Evolutionary conservation across 2,329 filamentous ascomycete genomes (phyloP).

Genomic region (Neofusicoccum ribis): DNA sequence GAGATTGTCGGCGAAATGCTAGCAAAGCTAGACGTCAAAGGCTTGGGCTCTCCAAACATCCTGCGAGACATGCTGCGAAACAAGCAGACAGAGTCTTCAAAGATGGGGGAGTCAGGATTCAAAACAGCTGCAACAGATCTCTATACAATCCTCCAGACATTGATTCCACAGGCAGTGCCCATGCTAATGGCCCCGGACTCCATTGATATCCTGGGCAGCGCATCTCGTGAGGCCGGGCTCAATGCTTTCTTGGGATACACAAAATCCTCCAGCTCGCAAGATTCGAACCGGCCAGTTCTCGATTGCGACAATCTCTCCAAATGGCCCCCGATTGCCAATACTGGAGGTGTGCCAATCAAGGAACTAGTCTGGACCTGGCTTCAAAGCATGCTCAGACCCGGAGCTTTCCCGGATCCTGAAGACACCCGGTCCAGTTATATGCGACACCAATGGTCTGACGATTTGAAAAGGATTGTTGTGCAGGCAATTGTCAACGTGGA

Average conservation of each 20-base stretch:
- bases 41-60: conserved; percentile 44
- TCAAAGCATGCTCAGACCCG: conserved; percentile 50
- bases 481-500: conserved; percentile 57
- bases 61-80: conserved; percentile 33
- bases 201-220: conserved; percentile 48
- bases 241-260: conserved; percentile 60
- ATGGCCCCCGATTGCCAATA: neutral
- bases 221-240: conserved; percentile 52
- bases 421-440: conserved; percentile 50
- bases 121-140: conserved; percentile 45
- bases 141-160: conserved; percentile 37
- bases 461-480: conserved; percentile 56
- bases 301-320: conserved; percentile 42
- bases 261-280: conserved; percentile 46
- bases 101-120: neutral
- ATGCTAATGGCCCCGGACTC: conserved; percentile 51
- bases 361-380: conserved; percentile 58
- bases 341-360: conserved; percentile 33
- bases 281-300: conserved; percentile 41
- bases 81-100: conserved; percentile 15
- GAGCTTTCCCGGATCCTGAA: conserved; percentile 25
- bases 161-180: conserved; percentile 44
- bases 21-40: conserved; percentile 51
- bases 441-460: conserved; percentile 55
- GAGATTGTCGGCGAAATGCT: conserved; percentile 55